Evolutionary conservation across 129 eudicot species (phyloP), one percentile per base, ranked within the genome.

Genomic region (Sambucus nigra): DNA sequence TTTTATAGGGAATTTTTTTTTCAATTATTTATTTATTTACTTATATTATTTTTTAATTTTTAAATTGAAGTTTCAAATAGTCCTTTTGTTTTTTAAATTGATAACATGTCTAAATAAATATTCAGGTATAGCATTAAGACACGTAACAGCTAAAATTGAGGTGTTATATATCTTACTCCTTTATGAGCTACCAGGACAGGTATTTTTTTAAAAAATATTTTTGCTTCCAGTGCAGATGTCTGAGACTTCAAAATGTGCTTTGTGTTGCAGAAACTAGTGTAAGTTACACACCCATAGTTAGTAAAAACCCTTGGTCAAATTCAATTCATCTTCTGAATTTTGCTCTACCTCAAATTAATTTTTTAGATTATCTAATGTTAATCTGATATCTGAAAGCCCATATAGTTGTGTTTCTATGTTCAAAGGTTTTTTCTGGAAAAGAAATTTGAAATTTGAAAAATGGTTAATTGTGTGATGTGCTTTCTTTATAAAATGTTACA

Each of bases 181-280:
- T n/a, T 48, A 14, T n/a, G 25, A 47, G 40, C 33, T 35, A 57
- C 48, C 13, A 48, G 59, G 11, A 48, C 16, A 1, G 28, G 39
- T 57, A 45, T 12, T 2, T 51, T 54, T 53, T 63, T 47, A 44
- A 42, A 22, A 27, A 15, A 52, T 29, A 35, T 52, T n/a, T n/a
- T 51, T 39, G 50, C 49, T 52, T 59, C 53, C 24, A 52, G 45
- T 69, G 80, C 92, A 88, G 97, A 71, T 62, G 25, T 58, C 50
- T 84, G 65, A 84, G 82, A 51, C 92, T 88, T 58, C 87, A 63
- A 40, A 80, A 67, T 73, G 80, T 66, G 41, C 78, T 77, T 39
- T 88, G 80, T 60, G 72, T 57, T 48, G 63, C 73, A 49, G 92
- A 88, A 66, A 59, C 70, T 50, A 69, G 74, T 84, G 94, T 80